phyloP scores from a whole-genome alignment of 2,329 filamentous ascomycete genomes.

The Nothomitra cinnamomea region DNA sequence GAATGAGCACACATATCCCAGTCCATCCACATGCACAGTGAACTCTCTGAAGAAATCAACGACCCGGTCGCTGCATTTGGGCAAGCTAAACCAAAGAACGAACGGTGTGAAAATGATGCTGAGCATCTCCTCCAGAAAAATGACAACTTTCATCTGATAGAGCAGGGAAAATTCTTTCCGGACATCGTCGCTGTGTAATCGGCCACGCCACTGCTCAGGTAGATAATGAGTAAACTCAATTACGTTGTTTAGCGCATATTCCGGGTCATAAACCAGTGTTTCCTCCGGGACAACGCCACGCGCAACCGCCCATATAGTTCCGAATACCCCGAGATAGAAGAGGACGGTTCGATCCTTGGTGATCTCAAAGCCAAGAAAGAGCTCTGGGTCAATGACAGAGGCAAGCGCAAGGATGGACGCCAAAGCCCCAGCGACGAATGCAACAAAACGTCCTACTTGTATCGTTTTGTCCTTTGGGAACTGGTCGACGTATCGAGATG shows the following conservation, averaged over 20 bases:
- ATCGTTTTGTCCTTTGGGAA: slow-evolving; percentile 93
- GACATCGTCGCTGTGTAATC: slow-evolving; percentile 87
- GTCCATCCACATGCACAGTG: slow-evolving; percentile 86
- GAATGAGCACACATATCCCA: slow-evolving; percentile 94
- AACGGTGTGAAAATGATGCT: slow-evolving; percentile 87
- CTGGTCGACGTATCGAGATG: slow-evolving; percentile 81
- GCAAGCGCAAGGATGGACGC: slow-evolving; percentile 71
- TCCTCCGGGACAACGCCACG: slow-evolving; percentile 77
- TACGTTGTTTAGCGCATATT: slow-evolving; percentile 73
- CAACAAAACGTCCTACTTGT: slow-evolving; percentile 66
- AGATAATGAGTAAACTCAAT: slow-evolving; percentile 87
- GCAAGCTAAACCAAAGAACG: slow-evolving; percentile 71
- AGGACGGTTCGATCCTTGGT: slow-evolving; percentile 75
- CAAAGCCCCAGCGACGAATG: slow-evolving; percentile 75
- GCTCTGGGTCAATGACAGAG: slow-evolving; percentile 75
- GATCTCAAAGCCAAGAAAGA: slow-evolving; percentile 84
- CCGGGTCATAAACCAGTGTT: slow-evolving; percentile 76
- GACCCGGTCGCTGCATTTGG: slow-evolving; percentile 77
- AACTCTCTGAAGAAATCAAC: slow-evolving; percentile 98
- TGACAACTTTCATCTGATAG: slow-evolving; percentile 82
- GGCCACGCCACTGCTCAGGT: slow-evolving; percentile 72
- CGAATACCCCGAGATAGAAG: slow-evolving; percentile 76
- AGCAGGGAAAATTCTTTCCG: slow-evolving; percentile 77
- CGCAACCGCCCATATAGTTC: slow-evolving; percentile 66
- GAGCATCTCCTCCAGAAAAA: slow-evolving; percentile 82